Base-by-base conservation (phyloP, 139 green algal species). In the Tetratostichococcus sp. region DNA sequence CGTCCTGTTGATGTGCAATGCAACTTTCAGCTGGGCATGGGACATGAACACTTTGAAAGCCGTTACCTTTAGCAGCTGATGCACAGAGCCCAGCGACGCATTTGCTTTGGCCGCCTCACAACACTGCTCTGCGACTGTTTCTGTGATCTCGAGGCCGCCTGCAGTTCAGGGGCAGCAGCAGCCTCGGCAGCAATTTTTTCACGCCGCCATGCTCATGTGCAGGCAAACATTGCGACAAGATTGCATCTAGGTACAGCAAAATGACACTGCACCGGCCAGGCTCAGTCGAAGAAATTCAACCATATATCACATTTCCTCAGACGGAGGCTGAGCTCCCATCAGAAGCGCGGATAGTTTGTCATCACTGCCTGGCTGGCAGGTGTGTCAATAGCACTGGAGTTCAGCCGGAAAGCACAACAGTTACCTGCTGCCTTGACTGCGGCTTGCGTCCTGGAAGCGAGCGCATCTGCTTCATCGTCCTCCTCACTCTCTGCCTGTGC, bases 81-180 rank as follows among this genome's bases (percentile, higher is more conserved):
- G 79, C 72, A 95, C 79, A 0, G 91, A 82, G 1, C 79, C 79
- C 35, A 92, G 69, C 6, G 87, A 89, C 4, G 83, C 83, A 26
- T 81, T 71, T 2, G 69, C 58, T 31, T 76, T 74, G 23, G 89
- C 89, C 0, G 82, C 82, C 1, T 80, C 66, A 67, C 86, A 91
- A 89, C 91, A 97, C 25, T 69, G 67, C 1, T 87, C 80, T n/a
- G 97, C 85, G 80, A 94, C 82, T 0, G 76, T 84, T 30, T 80
- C 87, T 14, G 87, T 97, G 57, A 96, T 72, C 4, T 32, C 28
- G 26, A 34, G n/a, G 2, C 62, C 28, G 5, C 25, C 62, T 68
- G 30, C n/a, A 68, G 26, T 25, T 8, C 70, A 57, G 58, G 31
- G 8, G 17, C 11, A 25, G 35, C 31, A 33, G 6, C 28, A 35